These are phyloP conservation scores for Penicillium sp. DNA, from an alignment of 2,329 filamentous ascomycete genomes.

Conservation along the genomic window DNA sequence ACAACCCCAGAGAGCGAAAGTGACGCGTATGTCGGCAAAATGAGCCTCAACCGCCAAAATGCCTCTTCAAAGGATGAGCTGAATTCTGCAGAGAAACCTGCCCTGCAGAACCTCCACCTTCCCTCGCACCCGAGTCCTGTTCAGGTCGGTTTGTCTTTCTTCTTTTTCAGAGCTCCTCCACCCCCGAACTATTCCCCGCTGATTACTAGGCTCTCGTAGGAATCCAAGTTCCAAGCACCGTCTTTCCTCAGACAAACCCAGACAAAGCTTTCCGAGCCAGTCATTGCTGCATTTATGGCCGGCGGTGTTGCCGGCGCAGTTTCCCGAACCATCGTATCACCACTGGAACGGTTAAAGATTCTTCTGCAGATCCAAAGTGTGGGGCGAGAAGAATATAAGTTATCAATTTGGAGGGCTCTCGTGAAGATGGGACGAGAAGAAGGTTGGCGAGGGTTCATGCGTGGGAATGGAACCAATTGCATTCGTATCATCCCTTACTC, in stretches of 20 bases:
- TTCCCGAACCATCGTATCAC: slow-evolving; percentile 94
- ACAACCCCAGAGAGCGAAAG: too few species aligned
- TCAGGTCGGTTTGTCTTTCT: slow-evolving; percentile 18
- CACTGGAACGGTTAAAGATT: slow-evolving; percentile 92
- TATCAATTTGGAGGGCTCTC: slow-evolving; percentile 82
- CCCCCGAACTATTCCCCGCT: too few species aligned
- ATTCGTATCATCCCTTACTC: slow-evolving; percentile 97
- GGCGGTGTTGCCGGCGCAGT: slow-evolving; percentile 93
- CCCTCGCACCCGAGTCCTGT: slow-evolving; percentile 15
- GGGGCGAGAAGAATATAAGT: slow-evolving; percentile 85
- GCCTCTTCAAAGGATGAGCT: slow-evolving; percentile 17
- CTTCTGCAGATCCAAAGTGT: slow-evolving; percentile 93
- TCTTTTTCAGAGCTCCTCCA: too few species aligned
- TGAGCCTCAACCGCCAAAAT: slow-evolving; percentile 35
- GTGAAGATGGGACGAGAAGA: slow-evolving; percentile 96
- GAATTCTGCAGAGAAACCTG: slow-evolving; percentile 14
- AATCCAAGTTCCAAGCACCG: slow-evolving; percentile 11
- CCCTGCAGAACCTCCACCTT: slow-evolving; percentile 20
- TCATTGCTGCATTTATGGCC: slow-evolving; percentile 86
- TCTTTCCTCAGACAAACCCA: slow-evolving; percentile 24
- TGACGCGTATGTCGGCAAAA: slow-evolving; percentile 19
- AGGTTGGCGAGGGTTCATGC: slow-evolving; percentile 95
- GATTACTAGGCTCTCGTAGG: slow-evolving; percentile 14
- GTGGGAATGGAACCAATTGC: slow-evolving; percentile 96
- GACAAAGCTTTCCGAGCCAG: slow-evolving; percentile 65